A percentile compares a stretch with the other conserved stretches of the same genome.
Conservation (phyloP, 2,329 filamentous ascomycete genomes). For the Penicillium hordei region DNA sequence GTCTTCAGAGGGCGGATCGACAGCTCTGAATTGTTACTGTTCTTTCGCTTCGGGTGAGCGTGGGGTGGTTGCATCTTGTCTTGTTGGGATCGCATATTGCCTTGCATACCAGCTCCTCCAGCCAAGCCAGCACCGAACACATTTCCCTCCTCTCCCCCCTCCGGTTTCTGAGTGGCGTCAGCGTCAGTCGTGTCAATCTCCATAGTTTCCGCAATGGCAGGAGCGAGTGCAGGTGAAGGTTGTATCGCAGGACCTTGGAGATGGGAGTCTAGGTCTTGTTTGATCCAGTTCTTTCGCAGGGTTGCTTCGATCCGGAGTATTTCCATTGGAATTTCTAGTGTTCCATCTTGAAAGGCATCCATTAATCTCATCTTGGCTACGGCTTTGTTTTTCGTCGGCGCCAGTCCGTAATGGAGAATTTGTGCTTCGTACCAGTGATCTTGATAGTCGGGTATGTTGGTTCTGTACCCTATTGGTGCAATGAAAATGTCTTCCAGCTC, state of each 20-base stretch:
- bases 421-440: constrained; percentile 65
- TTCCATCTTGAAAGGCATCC: constrained; percentile 54
- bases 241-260: not conserved
- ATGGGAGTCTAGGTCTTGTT: constrained; percentile 41
- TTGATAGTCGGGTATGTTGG: constrained; percentile 48
- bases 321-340: constrained; percentile 51
- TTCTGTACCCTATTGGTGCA: not conserved
- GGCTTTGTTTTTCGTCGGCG: constrained; percentile 57
- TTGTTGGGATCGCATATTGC: not conserved
- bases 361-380: constrained; percentile 59
- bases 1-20: not conserved
- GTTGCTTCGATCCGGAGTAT: constrained; percentile 53
- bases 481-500: constrained; percentile 50
- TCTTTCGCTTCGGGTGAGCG: not conserved
- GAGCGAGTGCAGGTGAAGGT: no score
- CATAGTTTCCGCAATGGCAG: not conserved
- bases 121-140: no score
- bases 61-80: not conserved
- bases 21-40: not conserved
- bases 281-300: constrained; percentile 59
- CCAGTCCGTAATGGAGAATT: constrained; percentile 62
- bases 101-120: not conserved
- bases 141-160: not conserved
- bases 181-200: not conserved
- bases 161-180: not conserved